Conservation (phyloP, 345 rosid genomes). For the Zanthoxylum bungeanum region DNA sequence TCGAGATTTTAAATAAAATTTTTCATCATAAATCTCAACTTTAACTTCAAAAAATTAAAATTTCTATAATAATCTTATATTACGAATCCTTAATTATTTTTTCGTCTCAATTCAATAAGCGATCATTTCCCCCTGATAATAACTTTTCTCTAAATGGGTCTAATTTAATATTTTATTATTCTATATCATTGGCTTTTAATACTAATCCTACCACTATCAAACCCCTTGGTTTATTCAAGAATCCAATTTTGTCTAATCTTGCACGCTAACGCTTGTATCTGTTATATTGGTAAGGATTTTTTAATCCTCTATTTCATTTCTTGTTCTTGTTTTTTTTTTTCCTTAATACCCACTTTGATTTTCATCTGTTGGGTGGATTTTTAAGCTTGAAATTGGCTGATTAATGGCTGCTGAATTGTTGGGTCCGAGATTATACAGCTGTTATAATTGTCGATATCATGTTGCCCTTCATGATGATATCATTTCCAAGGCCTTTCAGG, state of each 20-base stretch:
- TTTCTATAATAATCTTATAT: too few species aligned
- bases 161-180: background rate
- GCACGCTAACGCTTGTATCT: slow-evolving; percentile 35
- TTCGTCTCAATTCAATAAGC: too few species aligned
- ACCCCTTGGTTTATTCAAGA: slow-evolving; percentile 17
- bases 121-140: too few species aligned
- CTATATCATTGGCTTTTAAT: background rate
- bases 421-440: slow-evolving; percentile 84
- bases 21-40: too few species aligned
- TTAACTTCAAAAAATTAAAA: too few species aligned
- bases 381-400: slow-evolving; percentile 12
- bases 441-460: slow-evolving; percentile 77
- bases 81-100: too few species aligned
- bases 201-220: slow-evolving; percentile 16
- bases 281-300: slow-evolving; percentile 9
- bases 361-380: background rate
- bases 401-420: slow-evolving; percentile 64
- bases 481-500: slow-evolving; percentile 95
- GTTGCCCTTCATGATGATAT: slow-evolving; percentile 89
- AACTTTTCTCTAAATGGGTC: background rate
- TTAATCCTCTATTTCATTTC: slow-evolving; percentile 7
- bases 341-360: background rate
- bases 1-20: too few species aligned
- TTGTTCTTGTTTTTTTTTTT: slow-evolving; percentile 3
- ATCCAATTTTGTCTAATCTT: slow-evolving; percentile 23